Evolutionary conservation across 257 asterid species (phyloP), one percentile per base, ranked within the genome.

Genomic region (Verbascum thapsus): DNA sequence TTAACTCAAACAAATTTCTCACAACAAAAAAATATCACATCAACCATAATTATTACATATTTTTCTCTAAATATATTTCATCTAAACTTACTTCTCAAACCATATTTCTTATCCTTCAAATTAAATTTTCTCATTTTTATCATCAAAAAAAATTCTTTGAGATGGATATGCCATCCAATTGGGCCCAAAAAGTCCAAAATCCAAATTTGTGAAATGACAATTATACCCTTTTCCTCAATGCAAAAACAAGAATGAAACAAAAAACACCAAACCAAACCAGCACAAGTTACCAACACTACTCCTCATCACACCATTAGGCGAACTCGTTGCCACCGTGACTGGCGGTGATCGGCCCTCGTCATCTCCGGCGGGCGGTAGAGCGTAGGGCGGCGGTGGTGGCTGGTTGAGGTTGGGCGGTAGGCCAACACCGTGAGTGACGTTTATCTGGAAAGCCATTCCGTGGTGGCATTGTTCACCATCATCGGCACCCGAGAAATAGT

Each of bases 381-480:
- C 83, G 45, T 82, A 86, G 4, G 85, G 83, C 1, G 95, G 98
- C 51, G 96, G 98, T 8, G 95, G 95, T 0, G 96, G 95, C 17
- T 78, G 83, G 75, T 78, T 88, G 72, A 91, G 98, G 78, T 78
- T 84, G 0, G 88, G 96, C 0, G 98, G 96, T 53, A 91, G 98
- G 6, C 98, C 98, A 7, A 63, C 52, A 10, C 98, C 98, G 37
- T 50, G 86, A 20, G 34, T 41, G 64, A 91, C 98, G 38, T 72
- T 88, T 73, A 91, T 84, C 71, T 59, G 44, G 35, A 91, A 88
- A 51, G 90, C 90, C 96, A 88, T 77, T 8, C 98, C 95, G 0
- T 78, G 62, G 15, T 32, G 72, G 72, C 96, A 91, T 51, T 83
- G 96, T 3, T 13, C 66, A 34, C 98, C 98, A 58, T 88, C 98